phyloP scores from a whole-genome alignment of 306 rosid genomes.

The Crataegus laevigata region DNA sequence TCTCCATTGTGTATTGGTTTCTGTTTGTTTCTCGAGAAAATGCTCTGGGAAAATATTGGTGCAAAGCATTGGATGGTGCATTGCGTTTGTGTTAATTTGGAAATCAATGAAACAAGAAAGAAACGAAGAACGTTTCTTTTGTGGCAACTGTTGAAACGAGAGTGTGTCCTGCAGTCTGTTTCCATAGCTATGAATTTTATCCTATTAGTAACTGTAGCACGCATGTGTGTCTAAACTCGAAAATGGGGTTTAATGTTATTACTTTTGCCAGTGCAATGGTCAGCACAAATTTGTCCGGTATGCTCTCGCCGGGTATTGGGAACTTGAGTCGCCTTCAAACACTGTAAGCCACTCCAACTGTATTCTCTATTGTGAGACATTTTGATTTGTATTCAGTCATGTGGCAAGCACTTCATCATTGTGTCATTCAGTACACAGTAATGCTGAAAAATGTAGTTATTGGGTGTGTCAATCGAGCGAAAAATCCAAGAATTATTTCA shows the following conservation, averaged over 20 bases:
- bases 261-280: conserved; percentile 70
- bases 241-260: background rate
- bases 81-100: background rate
- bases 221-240: conserved; percentile 4
- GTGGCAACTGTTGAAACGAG: background rate
- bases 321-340: conserved; percentile 70
- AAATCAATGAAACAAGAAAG: background rate
- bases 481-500: too few relatives aligned
- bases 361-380: background rate
- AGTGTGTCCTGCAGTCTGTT: background rate
- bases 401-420: background rate
- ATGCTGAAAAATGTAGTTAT: too few relatives aligned
- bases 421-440: too few relatives aligned
- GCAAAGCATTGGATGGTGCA: too few relatives aligned
- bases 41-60: background rate
- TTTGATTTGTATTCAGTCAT: background rate
- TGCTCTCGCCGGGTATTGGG: conserved; percentile 71
- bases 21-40: background rate
- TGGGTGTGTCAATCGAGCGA: too few relatives aligned
- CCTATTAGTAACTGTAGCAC: background rate
- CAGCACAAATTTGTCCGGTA: conserved; percentile 62
- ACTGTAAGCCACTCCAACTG: conserved; percentile 44
- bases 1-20: background rate
- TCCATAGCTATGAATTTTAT: background rate
- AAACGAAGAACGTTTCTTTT: background rate